phyloP scores from a whole-genome alignment of 163 green algal species.

The Prototheca wickerhamii region DNA sequence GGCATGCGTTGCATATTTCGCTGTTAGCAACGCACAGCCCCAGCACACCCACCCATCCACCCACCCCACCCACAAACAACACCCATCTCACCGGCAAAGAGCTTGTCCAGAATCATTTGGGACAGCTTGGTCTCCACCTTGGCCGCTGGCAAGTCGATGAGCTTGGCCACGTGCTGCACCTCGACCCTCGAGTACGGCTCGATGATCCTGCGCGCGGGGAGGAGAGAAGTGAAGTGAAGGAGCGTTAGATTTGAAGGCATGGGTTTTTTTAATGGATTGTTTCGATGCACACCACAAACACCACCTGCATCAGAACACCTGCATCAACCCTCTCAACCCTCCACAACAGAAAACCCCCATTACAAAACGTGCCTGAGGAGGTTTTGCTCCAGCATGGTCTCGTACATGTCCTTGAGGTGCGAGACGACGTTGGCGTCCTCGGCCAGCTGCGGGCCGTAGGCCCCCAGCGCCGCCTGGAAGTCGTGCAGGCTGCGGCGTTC shows the following conservation, averaged over 20 bases:
- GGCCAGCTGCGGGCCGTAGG: slow-evolving; percentile 69
- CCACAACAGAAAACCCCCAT: no score
- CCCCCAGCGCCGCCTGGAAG: slow-evolving; percentile 62
- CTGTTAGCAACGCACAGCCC: neutral
- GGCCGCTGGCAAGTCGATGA: slow-evolving; percentile 75
- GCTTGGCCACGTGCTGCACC: slow-evolving; percentile 77
- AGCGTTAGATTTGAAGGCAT: no score
- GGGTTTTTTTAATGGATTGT: no score
- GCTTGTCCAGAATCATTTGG: slow-evolving; percentile 99
- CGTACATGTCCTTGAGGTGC: slow-evolving; percentile 67
- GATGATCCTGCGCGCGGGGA: no score
- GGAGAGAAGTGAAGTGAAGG: no score
- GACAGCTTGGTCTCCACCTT: slow-evolving; percentile 86
- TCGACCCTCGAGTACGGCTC: slow-evolving; percentile 92
- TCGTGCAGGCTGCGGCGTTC: slow-evolving; percentile 73
- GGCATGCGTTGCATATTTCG: no score
- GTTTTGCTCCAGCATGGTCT: slow-evolving; percentile 89
- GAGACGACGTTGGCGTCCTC: slow-evolving; percentile 80
- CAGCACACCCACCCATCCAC: neutral
- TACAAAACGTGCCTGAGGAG: slow-evolving; percentile 67
- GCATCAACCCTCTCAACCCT: no score
- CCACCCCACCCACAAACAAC: neutral
- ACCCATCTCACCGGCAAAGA: slow-evolving; percentile 75
- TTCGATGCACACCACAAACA: no score
- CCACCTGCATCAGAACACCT: no score